phyloP scores from a whole-genome alignment of 768 basidiomycete species.

The Xerocomellus chrysenteron region DNA sequence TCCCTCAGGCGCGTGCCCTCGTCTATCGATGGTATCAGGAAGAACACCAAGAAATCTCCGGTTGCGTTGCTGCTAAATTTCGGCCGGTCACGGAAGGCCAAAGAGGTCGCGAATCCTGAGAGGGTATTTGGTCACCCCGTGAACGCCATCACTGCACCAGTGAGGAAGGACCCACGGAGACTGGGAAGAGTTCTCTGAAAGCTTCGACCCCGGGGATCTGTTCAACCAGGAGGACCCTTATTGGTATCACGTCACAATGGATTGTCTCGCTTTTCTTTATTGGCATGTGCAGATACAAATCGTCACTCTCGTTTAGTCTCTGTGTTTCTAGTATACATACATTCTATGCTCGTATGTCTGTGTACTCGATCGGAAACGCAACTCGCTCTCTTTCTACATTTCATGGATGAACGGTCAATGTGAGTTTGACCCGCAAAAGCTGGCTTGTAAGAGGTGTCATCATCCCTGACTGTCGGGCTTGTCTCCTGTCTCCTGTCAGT shows the following conservation, averaged over 20 bases:
- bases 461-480: too few species aligned
- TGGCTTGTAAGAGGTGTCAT: too few species aligned
- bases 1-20: slow-evolving; percentile 11
- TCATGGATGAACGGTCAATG: background rate
- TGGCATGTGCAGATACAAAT: background rate
- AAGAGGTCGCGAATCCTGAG: background rate
- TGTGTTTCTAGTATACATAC: background rate
- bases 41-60: background rate
- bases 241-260: background rate
- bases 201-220: slow-evolving; percentile 18
- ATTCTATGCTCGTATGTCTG: too few species aligned
- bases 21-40: slow-evolving; percentile 3
- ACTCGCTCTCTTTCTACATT: background rate
- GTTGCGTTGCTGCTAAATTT: slow-evolving; percentile 7
- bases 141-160: slow-evolving; percentile 6
- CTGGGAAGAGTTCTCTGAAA: slow-evolving; percentile 10
- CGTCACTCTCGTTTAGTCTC: background rate
- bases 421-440: too few species aligned
- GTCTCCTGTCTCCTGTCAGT: too few species aligned
- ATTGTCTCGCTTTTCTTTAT: background rate
- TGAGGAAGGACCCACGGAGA: slow-evolving; percentile 9
- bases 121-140: slow-evolving; percentile 19
- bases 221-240: slow-evolving; percentile 3
- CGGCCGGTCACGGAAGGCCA: background rate
- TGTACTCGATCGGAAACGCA: background rate